phyloP scores from a whole-genome alignment of 176 grass and related monocot genomes.

The Triticum timopheevii region DNA sequence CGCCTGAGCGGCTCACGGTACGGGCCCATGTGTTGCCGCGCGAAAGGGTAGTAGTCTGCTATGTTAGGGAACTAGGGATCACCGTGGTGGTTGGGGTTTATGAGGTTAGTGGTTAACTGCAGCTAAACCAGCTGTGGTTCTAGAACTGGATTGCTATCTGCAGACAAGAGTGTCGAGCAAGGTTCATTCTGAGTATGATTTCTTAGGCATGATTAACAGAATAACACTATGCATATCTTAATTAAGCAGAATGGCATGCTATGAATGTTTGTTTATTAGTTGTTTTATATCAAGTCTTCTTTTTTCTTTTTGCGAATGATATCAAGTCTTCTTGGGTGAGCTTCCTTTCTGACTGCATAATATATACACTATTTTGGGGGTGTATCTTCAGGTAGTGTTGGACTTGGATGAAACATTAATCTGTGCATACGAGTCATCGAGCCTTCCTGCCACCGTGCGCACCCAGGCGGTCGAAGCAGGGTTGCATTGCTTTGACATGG shows the following conservation, averaged over 20 bases:
- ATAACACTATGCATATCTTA: not conserved
- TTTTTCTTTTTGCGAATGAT: not conserved
- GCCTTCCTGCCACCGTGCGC: constrained; percentile 54
- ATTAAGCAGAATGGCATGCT: not conserved
- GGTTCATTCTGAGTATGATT: constrained; percentile 8
- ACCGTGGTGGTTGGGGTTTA: not conserved
- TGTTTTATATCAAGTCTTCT: constrained; percentile 2
- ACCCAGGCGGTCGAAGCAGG: constrained; percentile 62
- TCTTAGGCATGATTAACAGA: not conserved
- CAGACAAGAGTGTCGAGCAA: not conserved
- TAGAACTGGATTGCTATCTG: not conserved
- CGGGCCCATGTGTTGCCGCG: not conserved
- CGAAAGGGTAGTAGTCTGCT: not conserved
- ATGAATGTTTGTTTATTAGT: not conserved
- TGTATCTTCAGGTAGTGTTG: constrained; percentile 64
- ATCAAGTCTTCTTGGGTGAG: not conserved
- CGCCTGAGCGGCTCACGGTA: constrained; percentile 54
- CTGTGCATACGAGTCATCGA: constrained; percentile 73
- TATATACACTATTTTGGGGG: not conserved
- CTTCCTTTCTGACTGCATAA: not conserved
- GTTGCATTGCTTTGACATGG: constrained; percentile 80
- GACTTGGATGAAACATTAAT: constrained; percentile 94
- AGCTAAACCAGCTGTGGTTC: not conserved
- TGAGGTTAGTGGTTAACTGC: not conserved
- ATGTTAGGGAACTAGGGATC: too few species aligned